phyloP scores from a whole-genome alignment of 1,139 yeast genomes.

The Saccharomyces hybrid region DNA sequence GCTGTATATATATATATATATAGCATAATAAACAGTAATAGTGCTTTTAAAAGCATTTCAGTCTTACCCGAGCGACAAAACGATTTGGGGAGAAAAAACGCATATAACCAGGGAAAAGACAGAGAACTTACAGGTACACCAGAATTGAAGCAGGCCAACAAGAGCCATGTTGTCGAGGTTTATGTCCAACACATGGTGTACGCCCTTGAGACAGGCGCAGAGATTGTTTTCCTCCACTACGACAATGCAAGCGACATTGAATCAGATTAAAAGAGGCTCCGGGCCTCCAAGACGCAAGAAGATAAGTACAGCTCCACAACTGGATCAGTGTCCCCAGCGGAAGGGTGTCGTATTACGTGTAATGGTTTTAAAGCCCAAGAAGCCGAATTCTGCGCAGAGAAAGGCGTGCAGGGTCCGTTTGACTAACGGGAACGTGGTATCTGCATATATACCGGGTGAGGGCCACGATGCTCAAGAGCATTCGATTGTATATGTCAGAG shows the following conservation, averaged over 20 bases:
- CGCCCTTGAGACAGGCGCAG: neutral
- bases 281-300: conserved; percentile 48
- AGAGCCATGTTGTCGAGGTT: conserved; percentile 2
- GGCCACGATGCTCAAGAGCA: conserved; percentile 99
- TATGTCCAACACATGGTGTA: neutral
- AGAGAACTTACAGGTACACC: neutral
- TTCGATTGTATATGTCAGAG: conserved; percentile 90
- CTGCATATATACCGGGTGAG: conserved; percentile 96
- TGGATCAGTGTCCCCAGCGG: conserved; percentile 72
- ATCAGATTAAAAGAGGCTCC: conserved; percentile 64
- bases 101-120: neutral
- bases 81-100: neutral
- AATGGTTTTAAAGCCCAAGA: conserved; percentile 92
- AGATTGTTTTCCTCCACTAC: conserved; percentile 10
- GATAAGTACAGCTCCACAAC: conserved; percentile 67
- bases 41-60: neutral
- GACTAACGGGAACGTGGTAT: conserved; percentile 79
- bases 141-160: neutral
- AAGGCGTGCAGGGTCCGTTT: conserved; percentile 94
- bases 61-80: neutral
- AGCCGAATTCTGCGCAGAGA: conserved; percentile 97
- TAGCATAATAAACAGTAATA: neutral
- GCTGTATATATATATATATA: neutral
- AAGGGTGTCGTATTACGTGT: conserved; percentile 94
- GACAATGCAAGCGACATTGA: conserved; percentile 50